Conservation (phyloP, 768 basidiomycete genomes). For the Tricholomella constricta region DNA sequence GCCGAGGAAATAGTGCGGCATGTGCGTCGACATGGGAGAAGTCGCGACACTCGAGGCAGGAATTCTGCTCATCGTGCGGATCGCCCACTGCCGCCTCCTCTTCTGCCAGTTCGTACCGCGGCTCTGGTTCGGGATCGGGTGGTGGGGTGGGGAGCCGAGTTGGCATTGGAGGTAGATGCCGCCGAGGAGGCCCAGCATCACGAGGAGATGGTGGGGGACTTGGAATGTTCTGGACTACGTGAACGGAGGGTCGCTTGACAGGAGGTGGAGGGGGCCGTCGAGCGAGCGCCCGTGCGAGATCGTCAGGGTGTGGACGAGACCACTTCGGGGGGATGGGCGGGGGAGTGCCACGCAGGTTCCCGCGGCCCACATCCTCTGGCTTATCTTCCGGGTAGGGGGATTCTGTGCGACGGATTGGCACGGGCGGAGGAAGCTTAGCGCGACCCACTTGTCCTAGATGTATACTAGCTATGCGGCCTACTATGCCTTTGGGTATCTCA, state of each 20-base stretch:
- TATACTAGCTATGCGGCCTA: slow-evolving; percentile 34
- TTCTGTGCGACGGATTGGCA: slow-evolving; percentile 17
- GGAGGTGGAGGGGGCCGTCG: slow-evolving; percentile 39
- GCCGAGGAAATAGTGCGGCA: slow-evolving; percentile 44
- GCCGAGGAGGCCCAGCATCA: slow-evolving; percentile 14
- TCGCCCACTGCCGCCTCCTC: slow-evolving; percentile 10
- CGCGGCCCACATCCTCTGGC: neutral
- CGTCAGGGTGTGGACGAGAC: slow-evolving; percentile 16
- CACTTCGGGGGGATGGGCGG: slow-evolving; percentile 23
- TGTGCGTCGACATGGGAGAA: slow-evolving; percentile 45
- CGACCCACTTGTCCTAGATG: slow-evolving; percentile 26
- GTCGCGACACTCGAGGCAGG: slow-evolving; percentile 47
- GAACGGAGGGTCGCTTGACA: slow-evolving; percentile 1
- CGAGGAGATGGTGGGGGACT: slow-evolving; percentile 6
- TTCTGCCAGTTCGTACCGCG: slow-evolving; percentile 4
- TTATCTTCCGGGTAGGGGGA: neutral
- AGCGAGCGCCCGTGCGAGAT: slow-evolving; percentile 29
- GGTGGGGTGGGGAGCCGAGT: slow-evolving; percentile 32
- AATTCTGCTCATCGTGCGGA: slow-evolving; percentile 6
- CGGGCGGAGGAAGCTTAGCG: slow-evolving; percentile 9
- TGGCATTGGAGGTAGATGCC: slow-evolving; percentile 34
- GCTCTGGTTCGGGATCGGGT: slow-evolving; percentile 26
- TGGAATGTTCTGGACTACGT: neutral
- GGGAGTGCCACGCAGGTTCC: slow-evolving; percentile 8
- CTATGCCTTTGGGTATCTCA: slow-evolving; percentile 23